These are phyloP conservation scores for Vicia sativa DNA, from an alignment of 306 rosid species.

Conservation along the genomic window DNA sequence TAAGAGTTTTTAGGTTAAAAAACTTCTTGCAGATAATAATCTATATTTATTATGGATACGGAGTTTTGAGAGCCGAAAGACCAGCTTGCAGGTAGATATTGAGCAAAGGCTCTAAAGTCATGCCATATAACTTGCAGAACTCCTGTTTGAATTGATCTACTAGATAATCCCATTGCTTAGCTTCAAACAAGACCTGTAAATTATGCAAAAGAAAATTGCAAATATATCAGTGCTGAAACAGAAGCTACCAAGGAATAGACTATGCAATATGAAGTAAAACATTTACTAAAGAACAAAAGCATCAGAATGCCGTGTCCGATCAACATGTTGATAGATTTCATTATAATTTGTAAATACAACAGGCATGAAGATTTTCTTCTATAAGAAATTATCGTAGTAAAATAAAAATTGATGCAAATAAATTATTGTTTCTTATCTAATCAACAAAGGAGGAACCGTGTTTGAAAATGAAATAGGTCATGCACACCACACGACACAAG, in stretches of 20 bases:
- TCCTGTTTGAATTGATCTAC: constrained; percentile 90
- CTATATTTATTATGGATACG: constrained; percentile 65
- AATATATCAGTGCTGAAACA: constrained; percentile 30
- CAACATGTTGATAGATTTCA: constrained; percentile 5
- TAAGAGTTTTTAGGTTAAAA: constrained; percentile 9
- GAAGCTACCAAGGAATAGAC: constrained; percentile 25
- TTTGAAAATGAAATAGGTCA: background rate
- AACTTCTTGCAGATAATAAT: constrained; percentile 18
- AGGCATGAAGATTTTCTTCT: background rate
- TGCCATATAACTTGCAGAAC: constrained; percentile 96
- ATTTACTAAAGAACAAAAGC: constrained; percentile 1
- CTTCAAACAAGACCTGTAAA: constrained; percentile 86
- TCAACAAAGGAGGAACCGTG: constrained; percentile 1
- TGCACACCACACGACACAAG: constrained; percentile 10
- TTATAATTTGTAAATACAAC: constrained; percentile 1
- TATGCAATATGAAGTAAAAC: constrained; percentile 28
- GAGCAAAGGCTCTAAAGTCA: constrained; percentile 91
- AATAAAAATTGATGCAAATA: constrained; percentile 1
- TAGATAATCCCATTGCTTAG: constrained; percentile 88
- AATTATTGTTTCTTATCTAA: background rate
- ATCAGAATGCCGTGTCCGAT: constrained; percentile 30
- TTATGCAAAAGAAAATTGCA: constrained; percentile 27
- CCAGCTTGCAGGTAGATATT: constrained; percentile 96
- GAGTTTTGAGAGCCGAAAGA: constrained; percentile 90
- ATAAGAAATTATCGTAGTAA: background rate